Base-by-base conservation (phyloP, 148 eudicot genomes). In the Oxyria digyna region DNA sequence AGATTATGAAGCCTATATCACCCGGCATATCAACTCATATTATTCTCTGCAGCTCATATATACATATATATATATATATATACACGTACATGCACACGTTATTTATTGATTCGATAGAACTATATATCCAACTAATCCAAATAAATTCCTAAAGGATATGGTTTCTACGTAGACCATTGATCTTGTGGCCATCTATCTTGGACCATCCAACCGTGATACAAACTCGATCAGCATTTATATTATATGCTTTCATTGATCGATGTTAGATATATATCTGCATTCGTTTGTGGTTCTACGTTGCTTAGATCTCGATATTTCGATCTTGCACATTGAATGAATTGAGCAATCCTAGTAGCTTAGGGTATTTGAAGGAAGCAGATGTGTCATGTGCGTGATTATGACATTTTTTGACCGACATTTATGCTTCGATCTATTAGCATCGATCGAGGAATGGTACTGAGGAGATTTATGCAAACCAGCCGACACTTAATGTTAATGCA, bases 11-110 rank as follows among this genome's bases (percentile, higher is more conserved):
- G 64, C 35, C 64, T 29, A 57, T 26, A 57, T 57, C 13, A 13
- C 26, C 64, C 64, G 64, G 64, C 64, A 57, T 57, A 29, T 57
- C 64, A 57, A 27, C 17, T 57, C 64, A 57, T 29, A 27, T 57
- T 57, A 57, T 57, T 57, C 64, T 14, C 64, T 14, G 64, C 64
- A 57, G 35, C 35, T 29, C 8, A 20, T 20, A 50, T 50, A 50
- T 50, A 45, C 29, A 52, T 23, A 55, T 27, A 27, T 55, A 55
- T n/a, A 27, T 59, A 21, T 50, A 45, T 20, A 24, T 23, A 59
- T 31, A 15, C 21, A 59, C 20, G 14, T 29, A 3, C 35, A 59
- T 26, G 7, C 65, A 55, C 15, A 6, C 9, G 15, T 11, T 0
- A 59, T 59, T 57, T 59, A 31, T 5, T 29, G 4, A 14, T 5